Conservation (phyloP, 1,284 basidiomycete genomes). For the Schizopora paradoxa region DNA sequence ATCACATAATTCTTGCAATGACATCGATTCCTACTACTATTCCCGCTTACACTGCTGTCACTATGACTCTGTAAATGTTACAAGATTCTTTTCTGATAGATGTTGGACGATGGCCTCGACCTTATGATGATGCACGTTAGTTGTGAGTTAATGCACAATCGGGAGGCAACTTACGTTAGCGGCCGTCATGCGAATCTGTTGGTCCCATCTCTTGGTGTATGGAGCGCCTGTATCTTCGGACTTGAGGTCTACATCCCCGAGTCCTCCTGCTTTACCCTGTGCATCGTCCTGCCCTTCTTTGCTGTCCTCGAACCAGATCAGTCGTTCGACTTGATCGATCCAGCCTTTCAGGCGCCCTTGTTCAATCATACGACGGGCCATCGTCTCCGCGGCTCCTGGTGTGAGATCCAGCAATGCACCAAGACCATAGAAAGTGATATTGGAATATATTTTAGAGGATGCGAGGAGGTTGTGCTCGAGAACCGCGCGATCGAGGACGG, state of each 20-base stretch:
- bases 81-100: constrained; percentile 62
- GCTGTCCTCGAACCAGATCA: constrained; percentile 86
- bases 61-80: constrained; percentile 36
- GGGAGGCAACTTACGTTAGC: constrained; percentile 56
- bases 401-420: constrained; percentile 82
- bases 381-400: constrained; percentile 85
- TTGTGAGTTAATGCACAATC: neutral
- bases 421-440: constrained; percentile 87
- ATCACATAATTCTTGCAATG: constrained; percentile 19
- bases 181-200: constrained; percentile 79
- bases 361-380: constrained; percentile 95
- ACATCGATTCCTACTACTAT: constrained; percentile 18
- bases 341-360: constrained; percentile 86
- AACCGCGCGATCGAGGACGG: constrained; percentile 94
- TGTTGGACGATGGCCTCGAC: constrained; percentile 80
- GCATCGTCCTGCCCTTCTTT: constrained; percentile 83
- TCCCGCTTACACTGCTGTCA: too few relatives aligned
- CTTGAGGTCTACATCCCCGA: constrained; percentile 79
- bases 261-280: constrained; percentile 86
- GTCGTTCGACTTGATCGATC: constrained; percentile 90
- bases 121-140: constrained; percentile 30
- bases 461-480: constrained; percentile 98
- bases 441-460: constrained; percentile 92
- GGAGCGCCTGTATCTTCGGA: constrained; percentile 84
- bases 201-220: constrained; percentile 89